Percentiles rank a stretch among this genome's conserved stretches.
These are phyloP conservation scores for Melampsora larici-populina DNA, from an alignment of 1,284 basidiomycete genomes.

Conservation along the genomic window DNA sequence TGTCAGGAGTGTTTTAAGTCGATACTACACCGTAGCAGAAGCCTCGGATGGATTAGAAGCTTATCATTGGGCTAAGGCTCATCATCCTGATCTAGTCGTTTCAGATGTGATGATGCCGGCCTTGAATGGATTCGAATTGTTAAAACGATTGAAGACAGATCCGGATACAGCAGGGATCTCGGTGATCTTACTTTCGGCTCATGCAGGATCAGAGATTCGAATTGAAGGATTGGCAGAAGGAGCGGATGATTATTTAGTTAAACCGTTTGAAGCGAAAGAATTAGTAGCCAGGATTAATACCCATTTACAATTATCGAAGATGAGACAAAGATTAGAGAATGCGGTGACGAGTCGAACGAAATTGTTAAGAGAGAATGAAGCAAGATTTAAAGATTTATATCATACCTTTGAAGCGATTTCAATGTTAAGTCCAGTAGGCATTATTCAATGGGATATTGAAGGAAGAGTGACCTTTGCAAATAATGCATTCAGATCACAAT, in stretches of 20 bases:
- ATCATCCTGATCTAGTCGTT: slow-evolving; percentile 47
- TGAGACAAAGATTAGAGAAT: slow-evolving; percentile 49
- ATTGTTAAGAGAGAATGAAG: slow-evolving; percentile 48
- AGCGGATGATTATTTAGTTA: slow-evolving; percentile 48
- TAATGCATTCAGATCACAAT: slow-evolving; percentile 18
- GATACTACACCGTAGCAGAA: slow-evolving; percentile 47
- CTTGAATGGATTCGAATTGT: slow-evolving; percentile 47
- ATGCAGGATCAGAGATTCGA: slow-evolving; percentile 49
- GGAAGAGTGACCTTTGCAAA: slow-evolving; percentile 45
- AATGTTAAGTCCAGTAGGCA: slow-evolving; percentile 49
- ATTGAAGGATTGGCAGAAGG: slow-evolving; percentile 50
- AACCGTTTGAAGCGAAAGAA: slow-evolving; percentile 51
- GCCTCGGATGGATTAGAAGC: slow-evolving; percentile 47
- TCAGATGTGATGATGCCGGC: slow-evolving; percentile 50
- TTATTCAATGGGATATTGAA: slow-evolving; percentile 45
- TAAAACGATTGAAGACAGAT: slow-evolving; percentile 46
- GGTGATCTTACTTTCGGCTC: slow-evolving; percentile 50
- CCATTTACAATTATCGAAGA: slow-evolving; percentile 49
- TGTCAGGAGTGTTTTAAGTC: slow-evolving; percentile 47
- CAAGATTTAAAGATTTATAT: slow-evolving; percentile 46
- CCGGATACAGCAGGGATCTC: slow-evolving; percentile 46
- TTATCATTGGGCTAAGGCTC: slow-evolving; percentile 45
- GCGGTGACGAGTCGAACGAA: slow-evolving; percentile 49
- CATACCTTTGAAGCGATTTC: slow-evolving; percentile 48
- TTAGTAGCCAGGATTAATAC: slow-evolving; percentile 48